Evolutionary conservation across 768 basidiomycete genomes (phyloP), one percentile per base, ranked within the genome.

Genomic region (Leccinum uliginosum): DNA sequence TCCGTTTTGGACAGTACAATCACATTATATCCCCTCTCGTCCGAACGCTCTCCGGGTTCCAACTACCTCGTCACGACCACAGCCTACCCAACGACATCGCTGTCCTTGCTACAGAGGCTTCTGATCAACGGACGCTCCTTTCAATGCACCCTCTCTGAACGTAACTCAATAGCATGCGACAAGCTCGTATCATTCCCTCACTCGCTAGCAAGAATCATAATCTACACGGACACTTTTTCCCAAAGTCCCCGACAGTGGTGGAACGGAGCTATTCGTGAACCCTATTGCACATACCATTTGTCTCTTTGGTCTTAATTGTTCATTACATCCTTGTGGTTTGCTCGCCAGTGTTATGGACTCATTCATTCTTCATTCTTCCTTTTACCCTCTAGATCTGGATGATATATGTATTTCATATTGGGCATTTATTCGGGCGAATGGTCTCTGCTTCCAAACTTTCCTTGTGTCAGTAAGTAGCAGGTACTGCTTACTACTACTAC

Each of bases 121-220:
- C 29, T 11, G 53, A 35, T 45, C 45, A 32, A 19, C 34, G 9
- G 23, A 50, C 55, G 48, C 35, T 55, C 56, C 9, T 40, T 54
- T 57, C 24, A 27, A 43, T 30, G 34, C 34, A 55, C 19, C 29
- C 29, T 32, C 49, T 24, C 21, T 27, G 19, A 4, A 14, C 8
- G 38, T 32, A 53, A 43, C 17, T 44, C 47, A 35, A 15, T 46
- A 49, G 14, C 50, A 54, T n/a, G 26, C 55, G 24, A 50, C 59
- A 23, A 43, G 19, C 11, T 40, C 11, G 4, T 24, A 45, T 30
- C n/a, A 27, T 19, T 56, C 52, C 27, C n/a, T 52, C 55, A 51
- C 15, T 34, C 29, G 46, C 54, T 51, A 63, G 49, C 46, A 24
- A 57, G 54, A 52, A 58, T 19, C 10, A 62, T 65, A 45, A 62